Base-by-base conservation (phyloP, 169 alveolate genomes). In the Babesia caballi region DNA sequence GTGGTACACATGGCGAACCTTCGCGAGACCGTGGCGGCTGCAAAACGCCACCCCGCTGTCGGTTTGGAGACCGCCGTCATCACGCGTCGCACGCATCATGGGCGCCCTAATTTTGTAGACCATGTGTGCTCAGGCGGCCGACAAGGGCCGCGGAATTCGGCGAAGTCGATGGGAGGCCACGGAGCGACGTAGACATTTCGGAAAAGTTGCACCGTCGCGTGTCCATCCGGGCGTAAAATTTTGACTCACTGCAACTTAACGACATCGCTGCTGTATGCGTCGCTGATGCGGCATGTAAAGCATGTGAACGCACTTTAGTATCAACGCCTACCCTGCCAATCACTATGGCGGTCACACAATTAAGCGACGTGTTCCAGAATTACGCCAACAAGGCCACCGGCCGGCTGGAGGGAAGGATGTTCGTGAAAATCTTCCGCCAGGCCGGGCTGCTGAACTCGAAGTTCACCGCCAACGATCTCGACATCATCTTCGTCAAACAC, bases 331-430 rank as follows among this genome's bases (percentile, higher is more conserved):
- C 11, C n/a, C 27, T 5, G 7, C 23, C 7, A 8, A 23, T 19
- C 41, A 59, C 41, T 15, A 59, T 59, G 69, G 69, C 30, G 17
- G 14, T 54, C 54, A 44, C 40, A 21, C 44, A 69, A 17, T 5
- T 70, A 11, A 42, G 21, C 4, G 32, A 57, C 6, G 46, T 70
- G 23, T 80, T 50, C 65, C 41, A 77, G n/a, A 56, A 52, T 11
- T 80, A 80, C 36, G 44, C 35, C 7, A 65, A 80, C 76, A 59
- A 66, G 35, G 28, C 50, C 14, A 54, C 66, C 49, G 60, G 60
- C 25, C 73, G 30, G 32, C 70, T 80, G 23, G 81, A 80, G 52
- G 61, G 80, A 25, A 38, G 83, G 27, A 80, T 80, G 88, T 80
- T 53, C 40, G 51, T 80, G 14, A 80, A 80, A 60, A 49, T 70